A percentile compares a stretch with the other conserved stretches of the same genome.
phyloP scores from a whole-genome alignment of 129 eudicot genomes.

The Ambrosia artemisiifolia region DNA sequence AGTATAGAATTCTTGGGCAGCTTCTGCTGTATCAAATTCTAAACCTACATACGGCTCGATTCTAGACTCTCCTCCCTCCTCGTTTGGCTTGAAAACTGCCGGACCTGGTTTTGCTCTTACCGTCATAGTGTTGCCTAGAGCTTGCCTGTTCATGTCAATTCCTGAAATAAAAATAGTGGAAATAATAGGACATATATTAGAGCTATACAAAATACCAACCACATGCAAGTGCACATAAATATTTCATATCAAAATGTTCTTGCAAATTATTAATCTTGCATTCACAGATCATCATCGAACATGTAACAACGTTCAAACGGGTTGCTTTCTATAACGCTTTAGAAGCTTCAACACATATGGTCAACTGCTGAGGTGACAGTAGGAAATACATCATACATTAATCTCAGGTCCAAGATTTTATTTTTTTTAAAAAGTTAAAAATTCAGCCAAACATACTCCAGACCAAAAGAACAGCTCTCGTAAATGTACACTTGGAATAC shows the following conservation, averaged over 20 bases:
- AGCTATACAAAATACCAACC: too few species aligned
- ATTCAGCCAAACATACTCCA: background rate
- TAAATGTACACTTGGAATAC: background rate
- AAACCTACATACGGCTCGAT: constrained; percentile 67
- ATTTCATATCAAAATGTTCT: too few species aligned
- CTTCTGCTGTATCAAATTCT: constrained; percentile 77
- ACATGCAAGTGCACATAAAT: too few species aligned
- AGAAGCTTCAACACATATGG: background rate
- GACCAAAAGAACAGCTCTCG: background rate
- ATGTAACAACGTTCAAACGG: background rate
- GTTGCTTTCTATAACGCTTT: background rate
- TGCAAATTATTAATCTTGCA: background rate
- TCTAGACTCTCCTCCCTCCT: constrained; percentile 55
- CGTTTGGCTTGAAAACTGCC: constrained; percentile 37
- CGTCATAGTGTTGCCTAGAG: constrained; percentile 53
- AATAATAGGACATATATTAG: background rate
- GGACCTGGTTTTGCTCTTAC: constrained; percentile 52
- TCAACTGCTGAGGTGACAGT: background rate
- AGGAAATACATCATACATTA: background rate
- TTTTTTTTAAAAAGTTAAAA: too few species aligned
- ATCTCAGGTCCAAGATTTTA: constrained; percentile 4
- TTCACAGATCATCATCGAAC: background rate
- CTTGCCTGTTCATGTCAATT: constrained; percentile 66
- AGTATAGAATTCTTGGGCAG: constrained; percentile 70
- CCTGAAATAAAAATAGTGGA: constrained; percentile 34